Conservation (phyloP, 805 yeast genomes). For the Teunomyces panamensis region DNA sequence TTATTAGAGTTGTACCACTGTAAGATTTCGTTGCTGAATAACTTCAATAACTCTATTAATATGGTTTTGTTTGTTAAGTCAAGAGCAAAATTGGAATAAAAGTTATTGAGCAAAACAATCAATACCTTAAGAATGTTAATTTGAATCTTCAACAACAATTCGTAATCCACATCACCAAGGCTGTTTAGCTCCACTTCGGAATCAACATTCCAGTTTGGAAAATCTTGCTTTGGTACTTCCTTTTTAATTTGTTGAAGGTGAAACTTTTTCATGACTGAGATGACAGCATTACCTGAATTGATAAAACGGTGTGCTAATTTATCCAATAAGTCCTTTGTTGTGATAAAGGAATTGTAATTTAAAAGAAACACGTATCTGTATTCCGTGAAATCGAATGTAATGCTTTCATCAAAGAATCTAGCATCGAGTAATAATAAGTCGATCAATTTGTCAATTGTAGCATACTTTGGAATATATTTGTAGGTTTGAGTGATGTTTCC, state of each 20-base stretch:
- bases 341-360: constrained; percentile 38
- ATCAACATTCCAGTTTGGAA: constrained; percentile 62
- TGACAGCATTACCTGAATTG: constrained; percentile 43
- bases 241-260: constrained; percentile 9
- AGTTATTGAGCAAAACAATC: constrained; percentile 64
- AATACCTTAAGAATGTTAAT: constrained; percentile 78
- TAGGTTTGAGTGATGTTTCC: constrained; percentile 5
- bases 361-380: constrained; percentile 41
- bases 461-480: constrained; percentile 29
- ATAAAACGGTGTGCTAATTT: constrained; percentile 40
- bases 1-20: constrained; percentile 46
- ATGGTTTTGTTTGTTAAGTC: constrained; percentile 57
- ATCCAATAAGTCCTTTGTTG: constrained; percentile 38
- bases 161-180: constrained; percentile 56
- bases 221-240: constrained; percentile 17
- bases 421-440: constrained; percentile 76
- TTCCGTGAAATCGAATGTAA: constrained; percentile 37
- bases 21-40: constrained; percentile 63
- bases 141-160: constrained; percentile 71
- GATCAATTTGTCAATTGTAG: constrained; percentile 69
- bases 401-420: constrained; percentile 48
- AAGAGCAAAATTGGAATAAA: constrained; percentile 72
- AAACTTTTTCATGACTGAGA: constrained; percentile 38
- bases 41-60: constrained; percentile 62
- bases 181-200: constrained; percentile 33